Evolutionary conservation across 345 rosid species (phyloP), one percentile per base, ranked within the genome.

Genomic region (Lenwebbia sp.): DNA sequence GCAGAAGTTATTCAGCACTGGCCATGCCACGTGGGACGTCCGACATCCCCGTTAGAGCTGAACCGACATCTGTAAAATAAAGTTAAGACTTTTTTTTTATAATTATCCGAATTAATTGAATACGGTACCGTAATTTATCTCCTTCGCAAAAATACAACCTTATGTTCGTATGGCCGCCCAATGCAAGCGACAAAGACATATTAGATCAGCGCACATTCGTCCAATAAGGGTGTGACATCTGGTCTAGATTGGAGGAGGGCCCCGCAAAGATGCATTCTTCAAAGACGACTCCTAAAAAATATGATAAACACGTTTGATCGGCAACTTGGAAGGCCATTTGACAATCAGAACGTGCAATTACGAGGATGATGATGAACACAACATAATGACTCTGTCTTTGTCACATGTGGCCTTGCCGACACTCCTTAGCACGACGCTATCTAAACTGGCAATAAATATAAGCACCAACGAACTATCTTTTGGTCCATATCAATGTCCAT

Each of bases 21-120:
- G 4, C 25, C 25, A 23, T 54, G 3, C 10, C 11, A 21, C 10
- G 7, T 21, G 10, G 3, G 8, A 21, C 25, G 10, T 7, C 25
- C 1, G 25, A 7, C 4, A 1, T 7, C 26, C 0, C 22, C 3
- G 10, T 7, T 0, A 28, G 0, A 7, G 28, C 0, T 7, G 5
- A 3, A 7, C 7, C 3, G 10, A 14, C 7, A 14, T 28, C 7
- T 2, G 7, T 15, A 14, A 0, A 28, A 28, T 3, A 62, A 14
- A 1, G 15, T 28, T 28, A 28, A 28, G 0, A 28, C 7, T 28
- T 62, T 28, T 44, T 44, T 14, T 62, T 7, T 6, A 30, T 7
- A 21, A 54, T 54, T 54, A 54, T 54, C 5, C 33, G 15, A 54
- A 54, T 54, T 54, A 30, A 65, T 3, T 30, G 15, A 15, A 15